phyloP scores from a whole-genome alignment of 768 basidiomycete genomes.

The Cystofilobasidium bisporidii region DNA sequence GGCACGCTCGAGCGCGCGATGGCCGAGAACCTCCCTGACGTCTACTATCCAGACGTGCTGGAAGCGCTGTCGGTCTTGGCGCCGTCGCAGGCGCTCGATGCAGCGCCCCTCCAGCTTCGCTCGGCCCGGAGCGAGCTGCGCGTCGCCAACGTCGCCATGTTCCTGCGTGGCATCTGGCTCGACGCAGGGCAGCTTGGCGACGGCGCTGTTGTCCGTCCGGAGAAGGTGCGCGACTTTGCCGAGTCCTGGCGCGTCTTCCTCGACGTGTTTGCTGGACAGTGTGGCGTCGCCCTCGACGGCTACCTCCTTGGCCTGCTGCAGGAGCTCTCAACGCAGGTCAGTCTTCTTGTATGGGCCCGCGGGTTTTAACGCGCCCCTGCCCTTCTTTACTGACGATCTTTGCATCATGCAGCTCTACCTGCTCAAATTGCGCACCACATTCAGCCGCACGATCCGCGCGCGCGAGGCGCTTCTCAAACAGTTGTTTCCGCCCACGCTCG shows the following conservation, averaged over 20 bases:
- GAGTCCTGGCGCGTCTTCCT: not conserved
- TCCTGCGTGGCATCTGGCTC: not conserved
- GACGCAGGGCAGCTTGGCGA: not conserved
- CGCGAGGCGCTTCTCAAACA: not conserved
- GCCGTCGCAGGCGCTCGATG: not conserved
- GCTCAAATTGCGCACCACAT: not conserved
- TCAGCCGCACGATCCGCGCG: not conserved
- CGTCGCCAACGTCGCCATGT: not conserved
- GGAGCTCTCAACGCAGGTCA: not conserved
- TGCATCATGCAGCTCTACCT: not conserved
- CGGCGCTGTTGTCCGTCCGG: not conserved
- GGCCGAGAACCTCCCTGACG: not conserved
- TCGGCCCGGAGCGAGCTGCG: not conserved
- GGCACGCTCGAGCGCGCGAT: not conserved
- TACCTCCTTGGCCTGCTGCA: not conserved
- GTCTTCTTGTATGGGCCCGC: no score
- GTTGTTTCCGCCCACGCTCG: not conserved
- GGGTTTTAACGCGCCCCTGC: no score
- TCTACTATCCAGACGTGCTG: not conserved
- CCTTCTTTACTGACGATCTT: no score
- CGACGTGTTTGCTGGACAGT: not conserved
- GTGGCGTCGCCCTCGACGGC: not conserved
- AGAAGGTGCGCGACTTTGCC: not conserved
- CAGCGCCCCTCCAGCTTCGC: not conserved
- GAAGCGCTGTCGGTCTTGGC: not conserved